Conservation (phyloP, 2,329 filamentous ascomycete genomes). For the Stemphylium vesicarium region DNA sequence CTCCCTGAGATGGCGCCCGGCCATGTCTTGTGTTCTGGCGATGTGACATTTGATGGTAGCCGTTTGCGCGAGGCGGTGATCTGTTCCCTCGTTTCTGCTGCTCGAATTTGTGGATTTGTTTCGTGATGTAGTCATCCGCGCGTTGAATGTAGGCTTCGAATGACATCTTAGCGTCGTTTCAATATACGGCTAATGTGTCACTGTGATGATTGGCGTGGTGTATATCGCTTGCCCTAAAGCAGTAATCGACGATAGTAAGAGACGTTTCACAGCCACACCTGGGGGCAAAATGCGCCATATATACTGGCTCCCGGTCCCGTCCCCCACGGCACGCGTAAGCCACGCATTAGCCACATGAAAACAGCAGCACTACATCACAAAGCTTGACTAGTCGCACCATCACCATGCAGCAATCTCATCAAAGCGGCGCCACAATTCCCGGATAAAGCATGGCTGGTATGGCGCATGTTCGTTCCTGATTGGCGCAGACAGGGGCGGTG, state of each 20-base stretch:
- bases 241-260: not conserved
- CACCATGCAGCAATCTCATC: slow-evolving; percentile 9
- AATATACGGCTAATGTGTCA: not conserved
- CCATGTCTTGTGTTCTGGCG: slow-evolving; percentile 1
- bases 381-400: slow-evolving; percentile 19
- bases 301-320: slow-evolving; percentile 6
- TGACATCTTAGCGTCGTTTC: slow-evolving; percentile 6
- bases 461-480: slow-evolving; percentile 12
- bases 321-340: slow-evolving; percentile 19
- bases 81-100: slow-evolving; percentile 18
- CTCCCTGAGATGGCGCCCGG: slow-evolving; percentile 4
- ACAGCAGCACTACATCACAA: slow-evolving; percentile 8
- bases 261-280: slow-evolving; percentile 12
- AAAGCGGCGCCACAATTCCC: slow-evolving; percentile 10
- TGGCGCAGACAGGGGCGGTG: slow-evolving; percentile 10
- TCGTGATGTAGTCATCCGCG: slow-evolving; percentile 23
- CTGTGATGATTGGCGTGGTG: not conserved
- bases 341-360: slow-evolving; percentile 15
- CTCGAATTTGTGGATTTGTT: slow-evolving; percentile 27
- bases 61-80: slow-evolving; percentile 11
- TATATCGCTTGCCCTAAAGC: not conserved
- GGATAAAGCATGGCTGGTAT: slow-evolving; percentile 5
- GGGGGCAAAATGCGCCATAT: slow-evolving; percentile 7
- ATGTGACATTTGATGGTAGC: slow-evolving; percentile 15
- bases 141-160: slow-evolving; percentile 23